Evolutionary conservation across 495 filamentous ascomycete genomes (phyloP), one percentile per base, ranked within the genome.

Genomic region (Xanthoparmelia taractica): DNA sequence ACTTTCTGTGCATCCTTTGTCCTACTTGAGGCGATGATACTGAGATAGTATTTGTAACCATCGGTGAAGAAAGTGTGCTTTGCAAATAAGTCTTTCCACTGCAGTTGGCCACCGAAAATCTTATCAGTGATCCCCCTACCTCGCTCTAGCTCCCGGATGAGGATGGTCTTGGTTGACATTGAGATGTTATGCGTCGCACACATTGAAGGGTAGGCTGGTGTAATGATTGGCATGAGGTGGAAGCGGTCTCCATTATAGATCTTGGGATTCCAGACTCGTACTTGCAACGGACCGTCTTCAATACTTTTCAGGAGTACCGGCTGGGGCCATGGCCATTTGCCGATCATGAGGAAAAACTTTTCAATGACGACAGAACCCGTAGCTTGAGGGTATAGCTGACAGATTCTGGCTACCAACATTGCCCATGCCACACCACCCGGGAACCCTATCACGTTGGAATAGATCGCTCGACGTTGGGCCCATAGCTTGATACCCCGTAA

Each of bases 391-490:
- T 97, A 98, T n/a, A 97, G 79, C 73, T 98, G 94, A 71, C 94
- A 98, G 54, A 97, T 90, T 63, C 94, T 80, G 29, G 94, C 94
- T 25, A 97, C 92, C 68, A 97, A 78, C 87, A 98, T 96, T 36
- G 93, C 94, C 90, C 92, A 98, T 25, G 94, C 94, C 57, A 98
- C 91, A 75, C 94, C 94, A 63, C 94, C 94, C 13, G 94, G 95
- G 67, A 92, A 98, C 20, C 94, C 94, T 62, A 96, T 90, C 64
- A 98, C 89, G 68, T 96, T 96, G 58, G 91, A 88, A 72, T 97
- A 97, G 23, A 97, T 89, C 15, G 90, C 94, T 61, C 92, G 87
- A 85, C 92, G 84, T 73, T 96, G 90, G 34, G 93, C 92, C 94
- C 94, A 98, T 8, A 97, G 80, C 73, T 98, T 98, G 72, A 98